A percentile compares a stretch with the other conserved stretches of the same genome.
Evolutionary conservation across 2,329 filamentous ascomycete species (phyloP).

Genomic region (Penicillium sp.): DNA sequence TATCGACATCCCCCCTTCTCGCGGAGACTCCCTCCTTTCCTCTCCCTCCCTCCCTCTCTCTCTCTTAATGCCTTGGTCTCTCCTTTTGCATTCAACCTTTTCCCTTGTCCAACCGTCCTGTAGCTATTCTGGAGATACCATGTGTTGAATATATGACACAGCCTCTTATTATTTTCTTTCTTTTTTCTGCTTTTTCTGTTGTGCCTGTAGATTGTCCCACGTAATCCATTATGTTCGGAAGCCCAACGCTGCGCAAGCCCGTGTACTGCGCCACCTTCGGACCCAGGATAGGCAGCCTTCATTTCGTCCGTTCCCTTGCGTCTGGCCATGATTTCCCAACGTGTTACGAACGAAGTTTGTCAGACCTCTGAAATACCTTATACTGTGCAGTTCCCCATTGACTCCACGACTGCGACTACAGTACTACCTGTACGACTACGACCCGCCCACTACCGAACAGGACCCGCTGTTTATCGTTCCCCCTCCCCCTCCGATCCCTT

Average conservation of each 20-base stretch:
- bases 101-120: constrained; percentile 15
- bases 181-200: not conserved
- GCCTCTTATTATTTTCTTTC: not conserved
- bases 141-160: constrained; percentile 18
- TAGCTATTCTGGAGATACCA: constrained; percentile 33
- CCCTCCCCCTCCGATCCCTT: not conserved
- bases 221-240: constrained; percentile 8
- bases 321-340: too few relatives aligned
- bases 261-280: constrained; percentile 29
- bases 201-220: not conserved
- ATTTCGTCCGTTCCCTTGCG: constrained; percentile 20
- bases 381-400: constrained; percentile 7
- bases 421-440: not conserved
- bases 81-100: constrained; percentile 13
- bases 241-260: constrained; percentile 17
- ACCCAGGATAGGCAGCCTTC: constrained; percentile 22
- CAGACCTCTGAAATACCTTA: constrained; percentile 5
- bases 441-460: constrained; percentile 19
- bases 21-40: constrained; percentile 19
- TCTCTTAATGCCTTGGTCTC: not conserved
- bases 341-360: constrained; percentile 2
- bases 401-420: too few relatives aligned
- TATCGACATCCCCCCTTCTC: constrained; percentile 20
- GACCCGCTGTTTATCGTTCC: constrained; percentile 25
- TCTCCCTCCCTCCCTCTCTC: not conserved